Evolutionary conservation across 2,329 filamentous ascomycete genomes (phyloP), one percentile per base, ranked within the genome.

Genomic region (Fusarium penzigii): DNA sequence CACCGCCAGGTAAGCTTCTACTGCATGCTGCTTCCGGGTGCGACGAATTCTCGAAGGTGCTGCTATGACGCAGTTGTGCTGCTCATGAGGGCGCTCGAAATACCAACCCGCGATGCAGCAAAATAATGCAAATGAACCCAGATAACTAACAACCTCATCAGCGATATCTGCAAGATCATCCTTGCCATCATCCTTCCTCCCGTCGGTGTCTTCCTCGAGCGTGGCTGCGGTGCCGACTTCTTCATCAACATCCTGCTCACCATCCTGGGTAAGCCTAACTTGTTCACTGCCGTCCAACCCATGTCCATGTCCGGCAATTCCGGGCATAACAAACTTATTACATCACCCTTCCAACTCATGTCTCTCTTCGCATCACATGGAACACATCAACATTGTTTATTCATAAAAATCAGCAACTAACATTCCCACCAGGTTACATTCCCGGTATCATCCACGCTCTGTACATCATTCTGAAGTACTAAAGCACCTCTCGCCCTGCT

Each of bases 401-500:
- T 12, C 32, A 36, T 36, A 36, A 36, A 36, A 51, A 45, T 25
- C 53, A 50, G 14, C 56, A 25, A 55, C 57, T 60, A 50, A 62
- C 54, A 12, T 29, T 42, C 20, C 36, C 16, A n/a, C 17, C 36
- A 78, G 77, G 77, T 69, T 80, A 80, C 70, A 82, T 92, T 67
- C 88, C 88, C 60, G 89, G 91, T 74, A 92, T 96, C 78, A 90
- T 96, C 73, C 92, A 96, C 80, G 92, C 92, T 57, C 77, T 96
- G 78, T 96, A 94, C 82, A 92, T 96, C 69, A 94, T 96, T 65
- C 81, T 94, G 67, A 94, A 93, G 77, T 93, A 92, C 72, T 95
- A 90, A 65, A 55, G 50, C 44, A 51, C 43, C 48, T 49, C 47
- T 42, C 49, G 52, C 54, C 45, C 53, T 42, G 39, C 51, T 43